Percentiles rank a stretch among this genome's conserved stretches.
Conservation (phyloP, 331 rosid species). For the Spiraea crenata region DNA sequence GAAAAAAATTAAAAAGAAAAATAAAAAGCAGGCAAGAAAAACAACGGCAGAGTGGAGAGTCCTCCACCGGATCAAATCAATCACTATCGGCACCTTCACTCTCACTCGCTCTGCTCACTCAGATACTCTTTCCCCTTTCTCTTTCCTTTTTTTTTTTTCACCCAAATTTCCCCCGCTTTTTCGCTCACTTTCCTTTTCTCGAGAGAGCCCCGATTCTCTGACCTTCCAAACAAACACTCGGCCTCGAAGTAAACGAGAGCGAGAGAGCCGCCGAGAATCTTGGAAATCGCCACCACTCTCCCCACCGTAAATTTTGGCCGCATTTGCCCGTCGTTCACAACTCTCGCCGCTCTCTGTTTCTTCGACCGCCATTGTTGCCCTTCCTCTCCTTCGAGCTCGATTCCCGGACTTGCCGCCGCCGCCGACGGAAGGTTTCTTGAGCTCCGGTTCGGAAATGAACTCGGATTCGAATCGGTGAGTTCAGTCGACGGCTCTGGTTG, state of each 20-base stretch:
- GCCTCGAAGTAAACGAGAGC: conserved; percentile 24
- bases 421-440: no score
- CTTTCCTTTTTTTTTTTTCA: not conserved
- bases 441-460: not conserved
- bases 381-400: conserved; percentile 3
- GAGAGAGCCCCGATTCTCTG: not conserved
- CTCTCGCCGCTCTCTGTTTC: no score
- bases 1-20: not conserved
- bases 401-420: not conserved
- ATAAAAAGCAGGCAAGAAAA: not conserved
- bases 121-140: not conserved
- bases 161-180: conserved; percentile 18
- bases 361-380: conserved; percentile 1
- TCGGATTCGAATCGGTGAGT: conserved; percentile 4
- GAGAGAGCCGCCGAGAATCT: conserved; percentile 10
- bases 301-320: not conserved
- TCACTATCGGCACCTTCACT: conserved; percentile 16
- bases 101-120: not conserved
- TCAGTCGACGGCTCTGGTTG: conserved; percentile 1
- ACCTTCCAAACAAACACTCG: conserved; percentile 1
- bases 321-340: conserved; percentile 2
- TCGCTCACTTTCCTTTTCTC: not conserved
- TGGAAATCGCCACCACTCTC: conserved; percentile 5
- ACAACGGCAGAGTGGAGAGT: not conserved
- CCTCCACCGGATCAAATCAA: conserved; percentile 3